Evolutionary conservation across 2,329 filamentous ascomycete species (phyloP), one percentile per base, ranked within the genome.

Genomic region (Neobulgaria alba): DNA sequence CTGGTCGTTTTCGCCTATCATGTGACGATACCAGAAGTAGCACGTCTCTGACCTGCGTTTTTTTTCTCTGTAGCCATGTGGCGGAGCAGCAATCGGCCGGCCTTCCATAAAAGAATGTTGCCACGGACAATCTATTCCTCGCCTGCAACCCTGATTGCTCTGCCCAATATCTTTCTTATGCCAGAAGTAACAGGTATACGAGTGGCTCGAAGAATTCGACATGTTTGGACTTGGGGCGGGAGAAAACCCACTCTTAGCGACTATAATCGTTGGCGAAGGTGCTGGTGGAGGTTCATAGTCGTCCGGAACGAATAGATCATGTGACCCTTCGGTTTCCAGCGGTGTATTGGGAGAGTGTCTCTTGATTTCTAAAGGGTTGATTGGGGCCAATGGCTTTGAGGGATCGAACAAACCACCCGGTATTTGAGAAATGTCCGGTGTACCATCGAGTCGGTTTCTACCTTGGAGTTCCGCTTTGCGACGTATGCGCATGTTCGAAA

Each of bases 381-480:
- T 34, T 16, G 42, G 40, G 20, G 46, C 33, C 3, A 52, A 14
- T 3, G 40, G 41, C 15, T 48, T 43, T 10, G 50, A 43, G 10
- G 55, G 51, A 18, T 55, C 41, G 17, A 51, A 51, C 1, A 59
- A 57, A 0, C 48, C 50, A 10, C 43, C 51, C 3, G 23, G 23
- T 12, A 57, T 50, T 18, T 48, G 52, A 5, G 60, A 60, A 26
- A 63, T 46, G 40, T 64, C 60, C 2, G 63, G 55, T 2, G 67
- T 63, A 16, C 46, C 45, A 20, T 75, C 72, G 33, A 66, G 65
- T 39, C 61, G 64, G 15, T 67, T 65, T 19, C 68, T 66, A 4
- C 58, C 61, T 30, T 57, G 56, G 21, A 70, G 60, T 42, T 69
- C 60, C 2, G 68, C 62, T 15, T 67, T 56, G 23, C 69, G 65